Evolutionary conservation across 1,284 basidiomycete species (phyloP).

Genomic region (Cutaneotrichosporon cutaneum): DNA sequence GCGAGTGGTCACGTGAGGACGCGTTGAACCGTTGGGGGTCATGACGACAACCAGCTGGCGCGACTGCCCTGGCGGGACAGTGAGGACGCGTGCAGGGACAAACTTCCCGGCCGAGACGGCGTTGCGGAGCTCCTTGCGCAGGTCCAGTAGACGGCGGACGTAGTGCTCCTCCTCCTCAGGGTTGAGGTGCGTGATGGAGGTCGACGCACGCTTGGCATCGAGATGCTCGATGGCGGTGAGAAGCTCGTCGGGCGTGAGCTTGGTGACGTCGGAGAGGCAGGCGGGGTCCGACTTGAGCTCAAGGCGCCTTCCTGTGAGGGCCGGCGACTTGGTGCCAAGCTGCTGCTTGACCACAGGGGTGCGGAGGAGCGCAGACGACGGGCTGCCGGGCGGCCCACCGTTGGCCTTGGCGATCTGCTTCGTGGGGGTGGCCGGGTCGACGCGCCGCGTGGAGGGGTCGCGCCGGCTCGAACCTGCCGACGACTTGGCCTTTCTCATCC

Average conservation of each 20-base stretch:
- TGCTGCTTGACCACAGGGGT: constrained; percentile 4
- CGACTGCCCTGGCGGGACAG: constrained; percentile 45
- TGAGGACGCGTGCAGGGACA: constrained; percentile 49
- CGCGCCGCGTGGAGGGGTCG: constrained; percentile 6
- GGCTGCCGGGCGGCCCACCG: constrained; percentile 3
- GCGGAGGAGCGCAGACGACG: not conserved
- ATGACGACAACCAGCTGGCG: constrained; percentile 55
- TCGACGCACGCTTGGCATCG: constrained; percentile 45
- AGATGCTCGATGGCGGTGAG: constrained; percentile 54
- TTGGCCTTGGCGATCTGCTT: constrained; percentile 9
- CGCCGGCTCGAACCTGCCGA: constrained; percentile 6
- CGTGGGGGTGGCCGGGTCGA: constrained; percentile 21
- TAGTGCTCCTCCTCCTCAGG: constrained; percentile 56
- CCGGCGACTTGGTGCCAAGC: constrained; percentile 33
- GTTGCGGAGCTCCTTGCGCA: constrained; percentile 53
- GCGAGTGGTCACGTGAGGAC: constrained; percentile 54
- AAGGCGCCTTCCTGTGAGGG: constrained; percentile 42
- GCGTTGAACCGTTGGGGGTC: constrained; percentile 55
- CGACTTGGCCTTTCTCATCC: constrained; percentile 29
- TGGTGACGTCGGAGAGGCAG: constrained; percentile 38
- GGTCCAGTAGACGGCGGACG: constrained; percentile 53
- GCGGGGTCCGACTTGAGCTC: constrained; percentile 35
- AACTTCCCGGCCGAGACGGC: constrained; percentile 51
- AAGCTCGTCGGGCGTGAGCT: constrained; percentile 54
- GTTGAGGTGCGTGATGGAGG: constrained; percentile 48